Evolutionary conservation across 139 green algal genomes (phyloP), one percentile per base, ranked within the genome.

Genomic region (Asterochloris erici): DNA sequence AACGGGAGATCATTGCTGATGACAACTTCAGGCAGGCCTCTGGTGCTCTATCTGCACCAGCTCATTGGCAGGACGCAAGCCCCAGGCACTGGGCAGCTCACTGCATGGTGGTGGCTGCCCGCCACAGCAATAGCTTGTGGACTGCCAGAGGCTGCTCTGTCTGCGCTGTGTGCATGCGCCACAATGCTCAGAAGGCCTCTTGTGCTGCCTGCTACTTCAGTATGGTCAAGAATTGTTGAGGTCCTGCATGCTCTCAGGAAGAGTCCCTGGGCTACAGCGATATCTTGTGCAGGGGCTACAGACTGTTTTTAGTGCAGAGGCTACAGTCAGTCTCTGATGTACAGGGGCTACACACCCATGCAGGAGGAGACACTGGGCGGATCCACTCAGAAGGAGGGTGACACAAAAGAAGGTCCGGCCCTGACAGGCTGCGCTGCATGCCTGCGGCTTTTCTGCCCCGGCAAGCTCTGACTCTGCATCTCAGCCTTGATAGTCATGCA

Each of bases 281-380:
- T 54, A 6, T 54, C 38, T 54, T 6, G 38, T 54, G 38, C 38
- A 54, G 38, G 38, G 38, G 38, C 38, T 54, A 54, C 38, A 54
- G 38, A 10, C 68, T 28, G 62, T 79, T 9, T 29, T 2, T 79
- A 79, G 29, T n/a, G 29, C 74, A 63, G 74, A 68, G 12, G 1
- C 54, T 63, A 79, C 61, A 12, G 92, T 1, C 24, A 92, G 23
- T 88, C 93, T 11, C 66, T 89, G 15, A 98, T 96, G 79, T 79
- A 19, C 84, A 88, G 87, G 63, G 89, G 89, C 10, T 92, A 88
- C 74, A 92, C 87, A 14, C 82, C 85, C 9, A 84, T 90, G 68
- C 77, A 88, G 62, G 93, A 97, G 76, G 95, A 99, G 84, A 98
- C 91, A 24, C 88, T 99, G 47, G 95, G 98, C 74, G 90, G 92